phyloP scores from a whole-genome alignment of 1,139 yeast genomes.

The Taphrina populina region DNA sequence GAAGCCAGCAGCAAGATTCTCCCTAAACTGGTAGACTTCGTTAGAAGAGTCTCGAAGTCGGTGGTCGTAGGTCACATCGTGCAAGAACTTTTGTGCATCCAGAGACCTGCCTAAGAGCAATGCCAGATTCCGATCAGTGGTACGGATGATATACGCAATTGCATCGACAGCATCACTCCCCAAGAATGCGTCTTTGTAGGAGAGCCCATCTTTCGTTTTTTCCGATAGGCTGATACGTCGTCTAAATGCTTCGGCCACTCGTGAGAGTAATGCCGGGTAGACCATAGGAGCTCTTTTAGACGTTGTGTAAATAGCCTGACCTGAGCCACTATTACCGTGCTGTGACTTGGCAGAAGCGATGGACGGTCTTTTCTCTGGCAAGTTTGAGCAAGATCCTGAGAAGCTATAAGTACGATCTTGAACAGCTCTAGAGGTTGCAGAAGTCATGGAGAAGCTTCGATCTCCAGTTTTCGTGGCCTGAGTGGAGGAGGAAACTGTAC shows the following conservation, averaged over 20 bases:
- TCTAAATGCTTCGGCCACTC: constrained; percentile 76
- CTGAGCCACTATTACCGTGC: constrained; percentile 22
- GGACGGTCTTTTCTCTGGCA: constrained; percentile 27
- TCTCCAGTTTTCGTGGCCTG: constrained; percentile 21
- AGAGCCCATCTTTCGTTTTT: constrained; percentile 87
- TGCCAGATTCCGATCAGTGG: constrained; percentile 89
- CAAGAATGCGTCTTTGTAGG: constrained; percentile 90
- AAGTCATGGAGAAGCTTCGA: constrained; percentile 28
- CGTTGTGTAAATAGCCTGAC: constrained; percentile 30
- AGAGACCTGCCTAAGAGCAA: constrained; percentile 82
- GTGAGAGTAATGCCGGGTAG: constrained; percentile 84
- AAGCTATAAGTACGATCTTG: constrained; percentile 26
- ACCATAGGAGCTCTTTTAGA: constrained; percentile 53
- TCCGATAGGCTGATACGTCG: constrained; percentile 71
- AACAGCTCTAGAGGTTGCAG: constrained; percentile 14
- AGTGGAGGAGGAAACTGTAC: constrained; percentile 16
- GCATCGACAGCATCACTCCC: constrained; percentile 93
- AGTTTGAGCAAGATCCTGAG: constrained; percentile 9
- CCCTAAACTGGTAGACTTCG: constrained; percentile 85
- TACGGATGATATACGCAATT: constrained; percentile 76
- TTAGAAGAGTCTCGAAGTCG: constrained; percentile 79
- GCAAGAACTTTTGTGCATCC: constrained; percentile 92
- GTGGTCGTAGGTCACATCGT: constrained; percentile 94
- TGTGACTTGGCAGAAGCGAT: constrained; percentile 14
- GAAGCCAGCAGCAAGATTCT: constrained; percentile 40